Conservation (phyloP, 139 green algal genomes). For the Chlorella sp. region DNA sequence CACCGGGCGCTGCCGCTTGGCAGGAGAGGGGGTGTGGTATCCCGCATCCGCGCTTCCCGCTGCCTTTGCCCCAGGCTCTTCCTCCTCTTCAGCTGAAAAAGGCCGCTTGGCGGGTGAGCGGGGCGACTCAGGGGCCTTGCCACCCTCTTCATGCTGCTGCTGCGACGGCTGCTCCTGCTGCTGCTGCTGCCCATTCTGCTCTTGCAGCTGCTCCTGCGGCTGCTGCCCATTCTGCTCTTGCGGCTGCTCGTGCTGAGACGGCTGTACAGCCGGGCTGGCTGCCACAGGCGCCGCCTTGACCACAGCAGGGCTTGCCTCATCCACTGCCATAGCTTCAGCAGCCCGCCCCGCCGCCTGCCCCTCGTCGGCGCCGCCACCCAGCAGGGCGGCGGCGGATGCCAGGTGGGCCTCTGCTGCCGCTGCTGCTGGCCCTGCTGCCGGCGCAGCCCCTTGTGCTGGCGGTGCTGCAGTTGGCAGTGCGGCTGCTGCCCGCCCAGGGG, state of each 20-base stretch:
- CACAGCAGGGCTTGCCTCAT: background rate
- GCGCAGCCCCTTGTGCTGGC: background rate
- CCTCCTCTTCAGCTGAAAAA: background rate
- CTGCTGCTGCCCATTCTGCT: too few relatives aligned
- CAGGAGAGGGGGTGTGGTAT: slow-evolving; percentile 5
- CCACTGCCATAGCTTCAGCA: too few relatives aligned
- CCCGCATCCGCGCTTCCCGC: background rate
- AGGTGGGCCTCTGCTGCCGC: background rate
- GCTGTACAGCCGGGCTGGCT: background rate
- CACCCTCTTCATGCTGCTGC: background rate
- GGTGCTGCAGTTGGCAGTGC: background rate
- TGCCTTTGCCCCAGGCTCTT: background rate
- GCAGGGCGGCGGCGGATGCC: too few relatives aligned
- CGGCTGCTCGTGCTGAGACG: background rate
- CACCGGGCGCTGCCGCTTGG: background rate
- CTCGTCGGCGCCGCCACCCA: too few relatives aligned
- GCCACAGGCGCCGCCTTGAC: background rate
- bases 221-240: too few relatives aligned
- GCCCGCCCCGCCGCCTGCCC: too few relatives aligned
- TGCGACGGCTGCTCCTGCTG: background rate
- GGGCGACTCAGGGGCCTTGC: background rate
- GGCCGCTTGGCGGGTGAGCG: background rate
- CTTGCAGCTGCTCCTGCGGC: too few relatives aligned
- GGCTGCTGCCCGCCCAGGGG: background rate
- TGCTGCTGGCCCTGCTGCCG: background rate